A percentile compares a stretch with the other conserved stretches of the same genome.
Conservation (phyloP, 1,284 basidiomycete genomes). For the Fistulinella cinereoalba region DNA sequence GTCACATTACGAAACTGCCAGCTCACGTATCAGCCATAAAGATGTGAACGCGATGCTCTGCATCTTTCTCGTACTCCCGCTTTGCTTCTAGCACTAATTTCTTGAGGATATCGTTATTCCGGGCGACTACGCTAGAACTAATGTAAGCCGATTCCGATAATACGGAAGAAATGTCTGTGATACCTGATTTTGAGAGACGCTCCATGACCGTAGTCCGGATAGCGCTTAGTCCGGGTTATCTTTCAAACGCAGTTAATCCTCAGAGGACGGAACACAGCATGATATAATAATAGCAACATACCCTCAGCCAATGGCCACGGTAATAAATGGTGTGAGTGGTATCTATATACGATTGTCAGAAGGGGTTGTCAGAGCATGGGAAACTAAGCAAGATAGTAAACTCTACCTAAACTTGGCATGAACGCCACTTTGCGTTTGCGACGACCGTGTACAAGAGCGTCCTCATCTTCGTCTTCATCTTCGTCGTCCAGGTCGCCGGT, state of each 20-base stretch:
- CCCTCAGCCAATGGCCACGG: constrained; percentile 80
- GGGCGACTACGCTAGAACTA: constrained; percentile 67
- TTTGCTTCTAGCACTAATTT: constrained; percentile 80
- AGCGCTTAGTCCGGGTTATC: constrained; percentile 77
- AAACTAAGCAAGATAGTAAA: constrained; percentile 15
- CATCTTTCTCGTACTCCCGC: constrained; percentile 82
- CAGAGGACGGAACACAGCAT: constrained; percentile 16
- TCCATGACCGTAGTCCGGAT: constrained; percentile 67
- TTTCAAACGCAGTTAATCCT: constrained; percentile 35
- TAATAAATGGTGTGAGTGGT: constrained; percentile 85
- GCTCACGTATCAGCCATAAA: constrained; percentile 83
- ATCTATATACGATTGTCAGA: constrained; percentile 43
- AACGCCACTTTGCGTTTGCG: constrained; percentile 73
- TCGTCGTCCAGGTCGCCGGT: constrained; percentile 76
- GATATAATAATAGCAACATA: constrained; percentile 36
- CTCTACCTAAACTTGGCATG: constrained; percentile 70
- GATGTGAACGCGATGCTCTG: constrained; percentile 82
- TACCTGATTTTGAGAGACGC: constrained; percentile 77
- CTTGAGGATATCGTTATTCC: constrained; percentile 82
- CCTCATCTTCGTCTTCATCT: constrained; percentile 54
- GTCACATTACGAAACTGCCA: constrained; percentile 9
- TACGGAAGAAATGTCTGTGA: neutral
- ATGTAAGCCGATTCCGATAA: constrained; percentile 10
- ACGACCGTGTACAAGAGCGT: constrained; percentile 58
- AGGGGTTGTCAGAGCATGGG: constrained; percentile 16